phyloP scores from a whole-genome alignment of 2,329 filamentous ascomycete species.

The Sporothrix variecibatus region DNA sequence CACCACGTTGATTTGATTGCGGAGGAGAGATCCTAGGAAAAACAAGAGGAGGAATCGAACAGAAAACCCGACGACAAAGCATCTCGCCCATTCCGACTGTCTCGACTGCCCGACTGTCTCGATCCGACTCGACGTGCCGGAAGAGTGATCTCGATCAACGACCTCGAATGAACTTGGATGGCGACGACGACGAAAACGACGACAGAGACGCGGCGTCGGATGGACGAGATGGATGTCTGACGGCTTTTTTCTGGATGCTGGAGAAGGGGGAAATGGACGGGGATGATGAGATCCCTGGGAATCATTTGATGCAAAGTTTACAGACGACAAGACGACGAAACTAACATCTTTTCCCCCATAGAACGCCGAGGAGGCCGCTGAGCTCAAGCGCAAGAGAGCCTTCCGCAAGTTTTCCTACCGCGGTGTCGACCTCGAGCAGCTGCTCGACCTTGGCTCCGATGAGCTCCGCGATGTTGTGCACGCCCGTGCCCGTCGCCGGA shows the following conservation, averaged over 20 bases:
- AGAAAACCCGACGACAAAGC: not conserved
- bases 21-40: not conserved
- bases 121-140: not conserved
- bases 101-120: not conserved
- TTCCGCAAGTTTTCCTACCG: slow-evolving; percentile 99
- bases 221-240: not conserved
- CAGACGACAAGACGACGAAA: not conserved
- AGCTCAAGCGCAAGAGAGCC: slow-evolving; percentile 99
- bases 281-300: not conserved
- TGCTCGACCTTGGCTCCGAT: slow-evolving; percentile 97
- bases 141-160: not conserved
- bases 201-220: not conserved
- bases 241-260: not conserved
- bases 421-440: slow-evolving; percentile 99
- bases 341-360: slow-evolving; percentile 13
- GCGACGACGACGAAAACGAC: not conserved
- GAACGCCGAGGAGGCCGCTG: slow-evolving; percentile 70
- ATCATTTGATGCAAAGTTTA: not conserved
- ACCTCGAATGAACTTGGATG: not conserved
- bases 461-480: slow-evolving; percentile 99
- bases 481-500: slow-evolving; percentile 95
- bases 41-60: not conserved
- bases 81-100: not conserved
- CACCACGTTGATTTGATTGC: not conserved
- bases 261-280: not conserved